Evolutionary conservation across 768 basidiomycete species (phyloP), one percentile per base, ranked within the genome.

Genomic region (Tulasnella calospora): DNA sequence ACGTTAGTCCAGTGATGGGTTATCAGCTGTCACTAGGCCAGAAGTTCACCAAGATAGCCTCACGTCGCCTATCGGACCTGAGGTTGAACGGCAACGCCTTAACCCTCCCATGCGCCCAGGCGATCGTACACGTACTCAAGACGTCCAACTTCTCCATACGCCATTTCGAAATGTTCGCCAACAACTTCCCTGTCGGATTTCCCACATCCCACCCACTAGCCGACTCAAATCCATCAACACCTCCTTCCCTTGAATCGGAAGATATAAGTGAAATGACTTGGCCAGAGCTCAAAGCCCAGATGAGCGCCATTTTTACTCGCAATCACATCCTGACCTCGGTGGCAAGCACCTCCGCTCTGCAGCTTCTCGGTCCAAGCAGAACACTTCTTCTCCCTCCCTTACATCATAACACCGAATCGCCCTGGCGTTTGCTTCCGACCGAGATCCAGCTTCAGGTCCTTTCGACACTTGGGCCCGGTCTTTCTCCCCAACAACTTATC

Each of bases 401-500:
- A 19, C 23, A 27, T 4, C 51, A 44, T 19, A 15, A 27, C 15
- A 46, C 74, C 61, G n/a, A 44, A 36, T 72, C 72, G 19, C 82
- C 85, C 9, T 87, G 89, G 81, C 80, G 82, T 36, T 46, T 79
- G n/a, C 83, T 92, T 17, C 92, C 92, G 3, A 83, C 82, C 12
- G 91, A 92, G 82, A 83, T 92, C 9, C 87, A 88, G 77, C 86
- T 89, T 15, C 82, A 89, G 82, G 88, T 90, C 47, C 85, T 92
- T 44, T 87, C 89, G 17, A 88, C 88, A 81, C 83, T 91, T 30
- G 88, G 90, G 5, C 90, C 90, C 21, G 85, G 83, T 0, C 86
- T 92, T 73, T 91, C 91, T 23, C 82, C 86, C 27, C 83, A 84
- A 1, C 91, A 92, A 81, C 87, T 87, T 30, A 84, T 88, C 80